Conservation (phyloP, 768 basidiomycete genomes). For the Russula ochroleuca region DNA sequence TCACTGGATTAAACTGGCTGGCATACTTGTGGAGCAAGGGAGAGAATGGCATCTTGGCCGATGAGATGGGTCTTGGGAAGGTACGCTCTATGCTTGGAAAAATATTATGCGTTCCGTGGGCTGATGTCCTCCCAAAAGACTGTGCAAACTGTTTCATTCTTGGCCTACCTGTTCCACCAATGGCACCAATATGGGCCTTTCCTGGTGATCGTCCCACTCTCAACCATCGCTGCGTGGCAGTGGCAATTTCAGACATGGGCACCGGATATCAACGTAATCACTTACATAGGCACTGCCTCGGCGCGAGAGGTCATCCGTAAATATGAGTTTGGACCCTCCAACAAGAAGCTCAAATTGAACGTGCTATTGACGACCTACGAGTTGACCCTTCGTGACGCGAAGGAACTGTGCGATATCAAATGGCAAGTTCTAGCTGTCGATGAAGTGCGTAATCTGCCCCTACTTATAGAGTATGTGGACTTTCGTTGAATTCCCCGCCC, state of each 20-base stretch:
- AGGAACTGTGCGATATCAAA: slow-evolving; percentile 87
- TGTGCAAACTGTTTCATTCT: slow-evolving; percentile 92
- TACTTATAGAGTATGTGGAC: background rate
- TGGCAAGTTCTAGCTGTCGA: slow-evolving; percentile 98
- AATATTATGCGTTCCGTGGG: slow-evolving; percentile 16
- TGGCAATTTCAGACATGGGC: slow-evolving; percentile 92
- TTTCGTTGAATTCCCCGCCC: slow-evolving; percentile 8
- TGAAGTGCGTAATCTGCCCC: slow-evolving; percentile 54
- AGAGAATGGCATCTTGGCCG: slow-evolving; percentile 95
- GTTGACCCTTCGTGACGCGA: slow-evolving; percentile 83
- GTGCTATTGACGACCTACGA: slow-evolving; percentile 97
- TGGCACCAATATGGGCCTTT: slow-evolving; percentile 93
- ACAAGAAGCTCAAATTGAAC: slow-evolving; percentile 93
- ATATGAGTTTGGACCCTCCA: slow-evolving; percentile 86
- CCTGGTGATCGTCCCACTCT: slow-evolving; percentile 95
- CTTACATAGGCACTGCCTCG: slow-evolving; percentile 86
- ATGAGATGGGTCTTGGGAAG: slow-evolving; percentile 99
- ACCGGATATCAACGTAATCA: slow-evolving; percentile 94
- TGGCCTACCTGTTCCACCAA: slow-evolving; percentile 92
- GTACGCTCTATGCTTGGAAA: slow-evolving; percentile 33
- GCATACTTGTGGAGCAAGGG: slow-evolving; percentile 93
- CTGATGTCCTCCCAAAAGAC: slow-evolving; percentile 46
- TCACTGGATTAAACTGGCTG: slow-evolving; percentile 98
- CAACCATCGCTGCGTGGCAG: slow-evolving; percentile 98
- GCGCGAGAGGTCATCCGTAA: slow-evolving; percentile 88